phyloP scores from a whole-genome alignment of 495 filamentous ascomycete species.

The Cercophora samala region DNA sequence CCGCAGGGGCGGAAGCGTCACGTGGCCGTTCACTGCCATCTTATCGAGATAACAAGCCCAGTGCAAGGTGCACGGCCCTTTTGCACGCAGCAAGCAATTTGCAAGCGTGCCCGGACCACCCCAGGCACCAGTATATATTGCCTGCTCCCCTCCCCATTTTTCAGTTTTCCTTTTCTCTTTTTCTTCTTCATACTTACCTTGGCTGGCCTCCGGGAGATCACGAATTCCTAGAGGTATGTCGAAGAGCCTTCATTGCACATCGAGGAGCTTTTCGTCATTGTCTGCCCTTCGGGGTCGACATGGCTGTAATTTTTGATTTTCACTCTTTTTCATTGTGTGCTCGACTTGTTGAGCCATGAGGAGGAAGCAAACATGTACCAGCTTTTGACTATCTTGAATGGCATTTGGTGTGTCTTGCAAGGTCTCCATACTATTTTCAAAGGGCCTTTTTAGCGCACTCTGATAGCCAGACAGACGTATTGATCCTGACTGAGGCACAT shows the following conservation, averaged over 20 bases:
- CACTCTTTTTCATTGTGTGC: constrained; percentile 32
- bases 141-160: constrained; percentile 1
- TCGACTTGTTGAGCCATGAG: constrained; percentile 25
- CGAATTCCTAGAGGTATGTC: constrained; percentile 25
- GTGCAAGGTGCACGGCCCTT: background rate
- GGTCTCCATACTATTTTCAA: too few relatives aligned
- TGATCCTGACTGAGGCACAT: too few relatives aligned
- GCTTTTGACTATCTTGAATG: too few relatives aligned
- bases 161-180: constrained; percentile 16
- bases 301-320: constrained; percentile 39
- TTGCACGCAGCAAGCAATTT: constrained; percentile 3
- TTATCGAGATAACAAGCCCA: background rate
- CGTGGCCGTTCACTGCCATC: background rate
- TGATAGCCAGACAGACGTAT: too few relatives aligned
- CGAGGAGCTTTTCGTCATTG: constrained; percentile 31
- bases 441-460: too few relatives aligned
- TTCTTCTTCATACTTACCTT: constrained; percentile 35
- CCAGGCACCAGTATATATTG: background rate
- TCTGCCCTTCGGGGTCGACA: constrained; percentile 43
- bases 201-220: constrained; percentile 24
- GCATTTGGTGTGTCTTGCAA: too few relatives aligned
- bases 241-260: constrained; percentile 40
- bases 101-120: constrained; percentile 25
- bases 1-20: background rate
- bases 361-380: constrained; percentile 22